Conservation (phyloP, 148 eudicot species). For the Heliosperma pusillum region DNA sequence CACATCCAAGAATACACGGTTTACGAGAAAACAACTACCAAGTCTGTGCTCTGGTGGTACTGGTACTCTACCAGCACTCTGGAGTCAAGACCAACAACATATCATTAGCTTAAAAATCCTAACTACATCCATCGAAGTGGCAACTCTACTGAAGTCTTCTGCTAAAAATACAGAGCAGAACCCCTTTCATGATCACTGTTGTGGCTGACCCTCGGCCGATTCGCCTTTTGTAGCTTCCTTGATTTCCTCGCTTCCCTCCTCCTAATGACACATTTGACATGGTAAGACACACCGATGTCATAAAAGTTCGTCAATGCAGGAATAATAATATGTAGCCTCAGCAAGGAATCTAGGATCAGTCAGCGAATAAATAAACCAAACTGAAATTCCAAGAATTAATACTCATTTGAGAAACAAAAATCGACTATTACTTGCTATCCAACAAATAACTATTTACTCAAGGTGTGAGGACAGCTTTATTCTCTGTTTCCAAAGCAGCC, state of each 20-base stretch:
- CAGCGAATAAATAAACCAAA: neutral
- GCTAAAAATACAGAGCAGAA: constrained; percentile 21
- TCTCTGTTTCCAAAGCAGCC: neutral
- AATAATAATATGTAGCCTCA: neutral
- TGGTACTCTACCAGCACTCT: constrained; percentile 6
- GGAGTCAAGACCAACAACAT: constrained; percentile 15
- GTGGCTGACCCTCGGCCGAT: constrained; percentile 32
- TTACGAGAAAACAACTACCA: constrained; percentile 1
- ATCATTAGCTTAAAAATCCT: constrained; percentile 20
- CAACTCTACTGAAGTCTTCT: constrained; percentile 18
- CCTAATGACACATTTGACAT: constrained; percentile 30
- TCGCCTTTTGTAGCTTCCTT: constrained; percentile 53
- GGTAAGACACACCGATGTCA: neutral
- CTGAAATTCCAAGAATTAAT: neutral
- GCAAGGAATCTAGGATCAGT: neutral
- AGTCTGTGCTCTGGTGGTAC: constrained; percentile 10
- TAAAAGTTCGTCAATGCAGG: neutral
- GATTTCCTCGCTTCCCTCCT: constrained; percentile 61
- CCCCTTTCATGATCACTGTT: constrained; percentile 24
- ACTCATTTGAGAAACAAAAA: neutral
- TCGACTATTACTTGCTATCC: neutral
- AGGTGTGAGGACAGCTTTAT: too few relatives aligned
- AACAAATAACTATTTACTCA: neutral
- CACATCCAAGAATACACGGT: constrained; percentile 23
- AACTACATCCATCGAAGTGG: constrained; percentile 21